Evolutionary conservation across 2,329 filamentous ascomycete genomes (phyloP).

Genomic region (Aspergillus calidoustus): DNA sequence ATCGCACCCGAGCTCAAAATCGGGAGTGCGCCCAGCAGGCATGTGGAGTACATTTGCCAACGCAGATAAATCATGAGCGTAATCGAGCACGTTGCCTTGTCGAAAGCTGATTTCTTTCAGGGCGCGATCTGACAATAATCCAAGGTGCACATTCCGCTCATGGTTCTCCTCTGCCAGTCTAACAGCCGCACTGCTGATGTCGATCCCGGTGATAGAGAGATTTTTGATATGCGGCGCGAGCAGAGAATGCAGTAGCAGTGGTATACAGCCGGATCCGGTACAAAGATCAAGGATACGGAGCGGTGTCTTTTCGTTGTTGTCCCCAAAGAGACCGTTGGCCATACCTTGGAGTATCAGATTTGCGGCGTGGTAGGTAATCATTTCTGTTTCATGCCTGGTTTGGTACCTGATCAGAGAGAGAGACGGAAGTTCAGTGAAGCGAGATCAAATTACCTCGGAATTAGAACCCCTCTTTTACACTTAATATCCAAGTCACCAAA

Average conservation of each 20-base stretch:
- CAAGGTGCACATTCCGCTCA: constrained; percentile 51
- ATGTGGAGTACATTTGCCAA: constrained; percentile 24
- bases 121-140: constrained; percentile 32
- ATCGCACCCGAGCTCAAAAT: constrained; percentile 50
- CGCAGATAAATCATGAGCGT: constrained; percentile 6
- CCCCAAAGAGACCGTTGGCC: neutral
- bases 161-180: constrained; percentile 69
- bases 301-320: constrained; percentile 9
- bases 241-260: constrained; percentile 72
- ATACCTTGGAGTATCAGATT: constrained; percentile 42
- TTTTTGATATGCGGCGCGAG: constrained; percentile 50
- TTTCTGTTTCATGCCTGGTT: constrained; percentile 69
- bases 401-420: neutral
- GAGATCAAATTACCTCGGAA: constrained; percentile 63
- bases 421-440: neutral
- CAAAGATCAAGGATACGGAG: constrained; percentile 81
- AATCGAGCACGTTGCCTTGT: constrained; percentile 49
- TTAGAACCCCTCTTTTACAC: constrained; percentile 78
- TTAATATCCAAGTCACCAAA: constrained; percentile 82
- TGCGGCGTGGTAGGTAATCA: constrained; percentile 65
- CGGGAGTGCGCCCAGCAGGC: neutral
- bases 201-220: constrained; percentile 69
- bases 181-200: constrained; percentile 71
- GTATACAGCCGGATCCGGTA: constrained; percentile 88
- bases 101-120: constrained; percentile 50